Conservation (phyloP, 371 early-diverging fungal species). For the Batkoa obscura region DNA sequence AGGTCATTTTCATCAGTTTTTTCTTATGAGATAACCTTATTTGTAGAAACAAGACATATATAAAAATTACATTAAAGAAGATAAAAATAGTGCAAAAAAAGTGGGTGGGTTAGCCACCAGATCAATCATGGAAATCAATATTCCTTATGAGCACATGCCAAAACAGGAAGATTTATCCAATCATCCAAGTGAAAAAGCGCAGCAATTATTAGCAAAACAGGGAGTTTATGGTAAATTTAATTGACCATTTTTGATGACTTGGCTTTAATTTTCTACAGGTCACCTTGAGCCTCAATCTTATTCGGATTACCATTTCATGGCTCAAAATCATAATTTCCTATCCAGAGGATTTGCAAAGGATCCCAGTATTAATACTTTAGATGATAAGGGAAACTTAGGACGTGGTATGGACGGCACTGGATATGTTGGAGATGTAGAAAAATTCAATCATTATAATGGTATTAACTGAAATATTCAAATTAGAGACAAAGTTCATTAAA, state of each 20-base stretch:
- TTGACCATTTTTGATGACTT: neutral
- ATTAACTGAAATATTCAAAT: too few relatives aligned
- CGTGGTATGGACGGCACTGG: conserved; percentile 33
- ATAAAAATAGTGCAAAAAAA: neutral
- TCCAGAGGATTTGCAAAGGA: conserved; percentile 71
- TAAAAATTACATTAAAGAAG: neutral
- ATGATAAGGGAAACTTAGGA: conserved; percentile 26
- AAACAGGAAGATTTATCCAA: neutral
- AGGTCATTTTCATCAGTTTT: too few relatives aligned
- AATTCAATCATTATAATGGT: conserved; percentile 20
- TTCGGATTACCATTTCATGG: conserved; percentile 51
- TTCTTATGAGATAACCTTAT: too few relatives aligned
- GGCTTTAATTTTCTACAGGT: conserved; percentile 16
- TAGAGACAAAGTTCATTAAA: neutral
- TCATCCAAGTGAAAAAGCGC: conserved; percentile 1
- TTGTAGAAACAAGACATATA: too few relatives aligned
- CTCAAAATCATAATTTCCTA: conserved; percentile 59
- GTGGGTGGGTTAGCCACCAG: neutral
- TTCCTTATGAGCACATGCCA: neutral
- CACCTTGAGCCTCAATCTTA: conserved; percentile 64
- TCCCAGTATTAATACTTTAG: conserved; percentile 32
- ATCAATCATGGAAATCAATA: neutral
- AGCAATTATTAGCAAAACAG: neutral
- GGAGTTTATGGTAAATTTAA: conserved; percentile 1
- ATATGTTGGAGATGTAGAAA: conserved; percentile 45